Conservation (phyloP, 2,329 filamentous ascomycete genomes). For the Samsoniella hepiali region DNA sequence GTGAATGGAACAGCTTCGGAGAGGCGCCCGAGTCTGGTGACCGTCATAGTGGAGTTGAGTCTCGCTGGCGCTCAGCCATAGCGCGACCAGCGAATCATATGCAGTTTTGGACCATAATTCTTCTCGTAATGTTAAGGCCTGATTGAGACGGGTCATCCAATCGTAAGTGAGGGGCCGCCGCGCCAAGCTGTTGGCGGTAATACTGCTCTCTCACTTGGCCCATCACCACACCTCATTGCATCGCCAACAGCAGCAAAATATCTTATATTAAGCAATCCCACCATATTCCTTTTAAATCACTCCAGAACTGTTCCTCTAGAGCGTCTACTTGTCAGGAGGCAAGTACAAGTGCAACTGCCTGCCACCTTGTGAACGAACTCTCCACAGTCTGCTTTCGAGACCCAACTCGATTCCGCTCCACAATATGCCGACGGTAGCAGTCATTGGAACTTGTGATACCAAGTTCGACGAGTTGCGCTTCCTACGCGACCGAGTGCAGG, state of each 20-base stretch:
- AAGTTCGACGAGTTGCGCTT: conserved; percentile 59
- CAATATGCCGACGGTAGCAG: conserved; percentile 40
- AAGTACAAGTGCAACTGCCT: not conserved
- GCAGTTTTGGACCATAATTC: not conserved
- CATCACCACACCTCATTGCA: not conserved
- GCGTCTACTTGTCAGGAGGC: no score
- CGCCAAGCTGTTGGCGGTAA: not conserved
- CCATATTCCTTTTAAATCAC: not conserved
- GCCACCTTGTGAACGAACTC: not conserved
- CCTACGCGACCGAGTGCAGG: conserved; percentile 45
- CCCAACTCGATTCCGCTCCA: not conserved
- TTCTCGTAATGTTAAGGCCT: not conserved
- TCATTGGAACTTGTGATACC: conserved; percentile 64
- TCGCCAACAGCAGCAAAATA: not conserved
- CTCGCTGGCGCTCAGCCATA: not conserved
- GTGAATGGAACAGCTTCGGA: not conserved
- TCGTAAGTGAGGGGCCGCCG: not conserved
- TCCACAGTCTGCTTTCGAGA: not conserved
- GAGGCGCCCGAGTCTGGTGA: not conserved
- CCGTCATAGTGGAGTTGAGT: conserved; percentile 13
- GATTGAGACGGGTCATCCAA: no score
- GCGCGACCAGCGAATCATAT: not conserved
- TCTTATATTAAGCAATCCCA: not conserved
- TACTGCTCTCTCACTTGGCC: not conserved
- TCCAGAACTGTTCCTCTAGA: not conserved